Percentiles rank a stretch among this genome's conserved stretches.
Conservation (phyloP, 2,329 filamentous ascomycete species). For the Pestalotiopsis fici region DNA sequence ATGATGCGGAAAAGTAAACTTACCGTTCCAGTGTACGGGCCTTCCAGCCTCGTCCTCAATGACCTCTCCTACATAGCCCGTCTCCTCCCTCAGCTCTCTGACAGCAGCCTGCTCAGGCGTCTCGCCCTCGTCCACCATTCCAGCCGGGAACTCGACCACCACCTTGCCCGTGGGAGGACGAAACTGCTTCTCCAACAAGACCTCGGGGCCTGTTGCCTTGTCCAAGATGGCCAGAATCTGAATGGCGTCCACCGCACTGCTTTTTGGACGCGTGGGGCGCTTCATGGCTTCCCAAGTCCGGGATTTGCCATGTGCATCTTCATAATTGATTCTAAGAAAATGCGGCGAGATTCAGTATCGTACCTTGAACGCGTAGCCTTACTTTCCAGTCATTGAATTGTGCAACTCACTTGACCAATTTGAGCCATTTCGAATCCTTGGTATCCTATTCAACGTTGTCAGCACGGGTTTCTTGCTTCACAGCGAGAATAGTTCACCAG, state of each 20-base stretch:
- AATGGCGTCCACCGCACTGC: slow-evolving; percentile 28
- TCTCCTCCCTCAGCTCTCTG: slow-evolving; percentile 39
- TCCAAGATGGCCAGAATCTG: slow-evolving; percentile 27
- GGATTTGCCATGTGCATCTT: slow-evolving; percentile 25
- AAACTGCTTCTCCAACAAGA: slow-evolving; percentile 40
- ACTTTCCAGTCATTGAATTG: too few relatives aligned
- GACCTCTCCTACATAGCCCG: slow-evolving; percentile 36
- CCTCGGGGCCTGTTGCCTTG: slow-evolving; percentile 23
- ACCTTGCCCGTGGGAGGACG: slow-evolving; percentile 37
- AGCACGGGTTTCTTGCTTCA: not conserved
- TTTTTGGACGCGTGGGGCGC: slow-evolving; percentile 25
- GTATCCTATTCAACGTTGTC: slow-evolving; percentile 22
- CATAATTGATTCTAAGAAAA: slow-evolving; percentile 27
- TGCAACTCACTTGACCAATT: slow-evolving; percentile 24
- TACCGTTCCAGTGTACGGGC: slow-evolving; percentile 27
- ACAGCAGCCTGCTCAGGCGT: slow-evolving; percentile 37
- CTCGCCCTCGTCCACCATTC: slow-evolving; percentile 38
- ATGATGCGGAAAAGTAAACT: too few relatives aligned
- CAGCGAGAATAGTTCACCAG: not conserved
- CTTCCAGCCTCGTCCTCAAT: slow-evolving; percentile 22
- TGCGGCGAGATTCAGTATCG: not conserved
- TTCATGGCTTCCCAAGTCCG: slow-evolving; percentile 29
- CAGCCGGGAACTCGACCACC: slow-evolving; percentile 39
- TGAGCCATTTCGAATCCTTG: slow-evolving; percentile 31
- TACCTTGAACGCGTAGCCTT: too few relatives aligned